Evolutionary conservation across 2,329 filamentous ascomycete species (phyloP).

Genomic region (Penicillium corylophilum): DNA sequence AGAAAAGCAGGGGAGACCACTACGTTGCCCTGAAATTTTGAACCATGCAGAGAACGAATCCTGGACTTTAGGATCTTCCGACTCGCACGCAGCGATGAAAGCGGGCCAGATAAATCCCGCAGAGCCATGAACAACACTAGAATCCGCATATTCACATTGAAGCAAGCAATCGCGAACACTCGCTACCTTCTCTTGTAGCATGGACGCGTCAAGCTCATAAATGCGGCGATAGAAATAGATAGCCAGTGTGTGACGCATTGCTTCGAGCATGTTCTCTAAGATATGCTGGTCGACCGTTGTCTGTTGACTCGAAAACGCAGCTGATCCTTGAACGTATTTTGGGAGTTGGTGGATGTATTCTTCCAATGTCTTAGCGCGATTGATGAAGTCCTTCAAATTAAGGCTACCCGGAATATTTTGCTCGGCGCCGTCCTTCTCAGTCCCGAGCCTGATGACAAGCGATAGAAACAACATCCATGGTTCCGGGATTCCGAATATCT

Average conservation of each 20-base stretch:
- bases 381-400: constrained; percentile 31
- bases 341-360: constrained; percentile 22
- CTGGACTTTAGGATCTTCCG: constrained; percentile 38
- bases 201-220: constrained; percentile 42
- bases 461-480: constrained; percentile 44
- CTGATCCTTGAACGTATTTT: constrained; percentile 12
- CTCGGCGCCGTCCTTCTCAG: constrained; percentile 41
- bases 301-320: constrained; percentile 18
- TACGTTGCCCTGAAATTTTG: constrained; percentile 25
- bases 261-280: constrained; percentile 34
- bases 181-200: constrained; percentile 41
- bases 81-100: constrained; percentile 48
- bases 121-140: constrained; percentile 36
- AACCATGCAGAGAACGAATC: constrained; percentile 38
- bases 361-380: constrained; percentile 36
- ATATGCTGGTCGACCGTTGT: constrained; percentile 16
- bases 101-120: constrained; percentile 45
- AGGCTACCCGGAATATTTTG: constrained; percentile 7
- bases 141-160: constrained; percentile 32
- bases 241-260: constrained; percentile 45
- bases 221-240: constrained; percentile 51
- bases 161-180: constrained; percentile 40
- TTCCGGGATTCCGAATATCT: constrained; percentile 49
- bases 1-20: constrained; percentile 34
- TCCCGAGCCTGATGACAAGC: constrained; percentile 44